Percentiles rank a stretch among this genome's conserved stretches.
Conservation (phyloP, 1,284 basidiomycete genomes). For the Sporisorium reilianum region DNA sequence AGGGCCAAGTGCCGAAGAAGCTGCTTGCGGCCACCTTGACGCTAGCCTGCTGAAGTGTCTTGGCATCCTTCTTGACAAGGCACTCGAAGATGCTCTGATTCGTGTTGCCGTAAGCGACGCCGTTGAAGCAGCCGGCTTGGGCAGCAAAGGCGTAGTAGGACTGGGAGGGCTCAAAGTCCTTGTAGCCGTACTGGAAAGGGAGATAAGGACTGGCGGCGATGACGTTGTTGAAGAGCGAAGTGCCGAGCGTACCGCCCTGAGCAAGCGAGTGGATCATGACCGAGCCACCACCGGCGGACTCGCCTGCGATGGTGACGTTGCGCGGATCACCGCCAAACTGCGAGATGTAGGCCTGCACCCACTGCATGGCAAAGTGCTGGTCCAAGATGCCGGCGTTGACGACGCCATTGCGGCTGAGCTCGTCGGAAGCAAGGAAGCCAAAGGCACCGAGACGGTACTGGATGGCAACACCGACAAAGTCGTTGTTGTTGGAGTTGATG, state of each 20-base stretch:
- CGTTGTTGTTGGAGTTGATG: constrained; percentile 43
- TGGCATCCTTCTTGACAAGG: constrained; percentile 18
- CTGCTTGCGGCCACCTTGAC: constrained; percentile 26
- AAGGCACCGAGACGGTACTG: constrained; percentile 73
- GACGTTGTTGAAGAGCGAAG: constrained; percentile 29
- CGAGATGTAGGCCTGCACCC: constrained; percentile 51
- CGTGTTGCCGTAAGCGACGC: constrained; percentile 23
- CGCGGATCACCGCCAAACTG: constrained; percentile 51
- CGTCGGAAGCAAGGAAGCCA: constrained; percentile 50
- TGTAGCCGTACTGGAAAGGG: constrained; percentile 26
- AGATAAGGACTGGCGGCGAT: constrained; percentile 41
- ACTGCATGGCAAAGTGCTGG: constrained; percentile 49
- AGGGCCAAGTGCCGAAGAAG: constrained; percentile 29
- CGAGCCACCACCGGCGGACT: constrained; percentile 44
- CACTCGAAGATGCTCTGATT: constrained; percentile 27
- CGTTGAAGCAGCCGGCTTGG: constrained; percentile 31
- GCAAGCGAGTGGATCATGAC: constrained; percentile 43
- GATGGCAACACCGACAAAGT: constrained; percentile 71
- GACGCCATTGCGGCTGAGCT: constrained; percentile 25
- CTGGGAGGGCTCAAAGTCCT: constrained; percentile 32
- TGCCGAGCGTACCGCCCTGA: constrained; percentile 28
- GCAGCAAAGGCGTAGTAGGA: constrained; percentile 34
- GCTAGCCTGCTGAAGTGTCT: constrained; percentile 26
- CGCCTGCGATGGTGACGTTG: constrained; percentile 49
- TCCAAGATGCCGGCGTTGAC: constrained; percentile 52